Evolutionary conservation across 768 basidiomycete species (phyloP).

Genomic region (Neoboletus subvelutipes): DNA sequence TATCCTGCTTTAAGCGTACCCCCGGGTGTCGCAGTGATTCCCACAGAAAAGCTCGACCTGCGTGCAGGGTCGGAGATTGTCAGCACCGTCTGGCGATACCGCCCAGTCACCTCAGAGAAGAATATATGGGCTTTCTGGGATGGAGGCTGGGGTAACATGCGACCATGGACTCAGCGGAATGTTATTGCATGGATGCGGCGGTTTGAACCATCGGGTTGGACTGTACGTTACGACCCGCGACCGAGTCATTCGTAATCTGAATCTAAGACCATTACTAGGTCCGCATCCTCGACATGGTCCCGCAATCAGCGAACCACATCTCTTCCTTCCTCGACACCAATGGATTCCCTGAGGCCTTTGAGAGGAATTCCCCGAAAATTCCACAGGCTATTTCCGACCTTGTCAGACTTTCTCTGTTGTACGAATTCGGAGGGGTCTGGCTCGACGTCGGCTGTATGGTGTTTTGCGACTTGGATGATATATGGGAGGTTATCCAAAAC

Average conservation of each 20-base stretch:
- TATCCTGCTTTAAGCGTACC: not conserved
- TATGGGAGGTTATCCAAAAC: conserved; percentile 1
- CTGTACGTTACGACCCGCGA: not conserved
- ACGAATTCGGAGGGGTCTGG: conserved; percentile 5
- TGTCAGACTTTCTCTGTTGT: conserved; percentile 1
- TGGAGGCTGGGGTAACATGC: not conserved
- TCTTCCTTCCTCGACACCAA: not conserved
- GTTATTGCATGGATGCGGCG: conserved; percentile 1
- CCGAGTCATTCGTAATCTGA: not conserved
- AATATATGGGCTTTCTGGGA: conserved; percentile 5
- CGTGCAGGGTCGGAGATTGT: not conserved
- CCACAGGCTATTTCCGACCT: not conserved
- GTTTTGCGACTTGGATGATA: not conserved
- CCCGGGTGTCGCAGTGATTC: not conserved
- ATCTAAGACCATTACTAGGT: not conserved
- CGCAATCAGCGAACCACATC: not conserved
- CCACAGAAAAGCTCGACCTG: not conserved
- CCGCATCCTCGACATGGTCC: not conserved
- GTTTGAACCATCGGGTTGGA: conserved; percentile 3
- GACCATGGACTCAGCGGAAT: conserved; percentile 2
- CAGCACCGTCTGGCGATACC: not conserved
- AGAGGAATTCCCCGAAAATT: not conserved
- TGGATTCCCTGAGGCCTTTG: not conserved
- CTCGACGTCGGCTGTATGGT: conserved; percentile 7
- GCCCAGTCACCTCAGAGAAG: not conserved